Base-by-base conservation (phyloP, 352 stramenopile genomes). In the Peronosclerospora sorghi region DNA sequence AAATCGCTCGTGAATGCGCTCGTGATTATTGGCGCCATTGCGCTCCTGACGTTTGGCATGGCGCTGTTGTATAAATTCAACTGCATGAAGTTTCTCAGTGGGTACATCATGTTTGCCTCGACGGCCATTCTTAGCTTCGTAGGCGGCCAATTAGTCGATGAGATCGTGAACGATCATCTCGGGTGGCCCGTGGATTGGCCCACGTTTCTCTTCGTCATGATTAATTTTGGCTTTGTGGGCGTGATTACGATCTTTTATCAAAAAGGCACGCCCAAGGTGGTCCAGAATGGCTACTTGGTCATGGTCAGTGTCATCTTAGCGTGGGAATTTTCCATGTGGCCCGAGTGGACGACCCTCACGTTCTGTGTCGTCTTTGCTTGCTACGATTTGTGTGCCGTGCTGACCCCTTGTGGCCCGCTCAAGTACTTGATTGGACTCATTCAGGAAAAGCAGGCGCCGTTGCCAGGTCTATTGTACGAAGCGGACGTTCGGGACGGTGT, bases 341-440 rank as follows among this genome's bases (percentile, higher is more conserved):
- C 95, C 20, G 83, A 96, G 65, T 96, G 82, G 83, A 95, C 80
- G 20, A 93, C 80, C 18, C 91, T 89, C 61, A 86, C 74, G 14
- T 89, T 96, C 40, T 88, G 86, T 27, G 73, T 97, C 41, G 95
- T 97, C 66, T 87, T 99, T 51, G 96, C 94, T 2, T 68, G 97
- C 26, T 99, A 99, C 65, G 96, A 98, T 75, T 66, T 98, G 7
- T 98, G 92, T 56, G 96, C 96, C 4, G 96, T 99, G 7, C 62
- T 99, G 4, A 97, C 95, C 5, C 96, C 96, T 0, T 98, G 93
- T 59, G 96, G 96, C 8, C 96, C 96, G 17, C 68, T 99, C 20
- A 97, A 83, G 75, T 94, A 53, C 55, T 95, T 66, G 55, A 80
- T 94, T 35, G 76, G 89, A 19, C 55, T 98, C 15, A 97, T 98